phyloP scores from a whole-genome alignment of 441 rosid genomes.

The Isatis lusitanica region DNA sequence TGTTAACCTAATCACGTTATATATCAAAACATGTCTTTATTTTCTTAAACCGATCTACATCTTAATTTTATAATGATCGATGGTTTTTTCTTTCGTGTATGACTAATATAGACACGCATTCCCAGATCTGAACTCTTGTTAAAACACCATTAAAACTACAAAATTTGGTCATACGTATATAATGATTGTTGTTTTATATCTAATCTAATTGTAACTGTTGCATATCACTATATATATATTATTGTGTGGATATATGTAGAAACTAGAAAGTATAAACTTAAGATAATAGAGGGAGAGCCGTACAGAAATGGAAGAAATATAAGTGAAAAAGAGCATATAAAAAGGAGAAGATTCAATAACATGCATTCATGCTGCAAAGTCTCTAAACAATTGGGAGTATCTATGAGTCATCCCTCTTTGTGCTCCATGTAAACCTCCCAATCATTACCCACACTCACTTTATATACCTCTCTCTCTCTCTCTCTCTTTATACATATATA shows the following conservation, averaged over 20 bases:
- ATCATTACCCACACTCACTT: slow-evolving; percentile 35
- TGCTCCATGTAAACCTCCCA: slow-evolving; percentile 35
- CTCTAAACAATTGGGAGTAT: slow-evolving; percentile 17
- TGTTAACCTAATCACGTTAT: slow-evolving; percentile 35
- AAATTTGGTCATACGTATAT: background rate
- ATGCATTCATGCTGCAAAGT: slow-evolving; percentile 29
- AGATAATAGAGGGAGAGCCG: slow-evolving; percentile 33
- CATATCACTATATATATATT: background rate
- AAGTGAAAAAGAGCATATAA: background rate
- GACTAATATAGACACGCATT: background rate
- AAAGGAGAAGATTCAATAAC: slow-evolving; percentile 26
- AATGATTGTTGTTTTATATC: background rate
- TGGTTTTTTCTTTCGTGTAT: background rate
- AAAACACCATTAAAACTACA: background rate
- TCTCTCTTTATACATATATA: background rate
- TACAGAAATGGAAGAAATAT: slow-evolving; percentile 30
- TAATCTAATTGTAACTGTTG: background rate
- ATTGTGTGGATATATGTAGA: background rate
- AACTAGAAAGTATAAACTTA: slow-evolving; percentile 1
- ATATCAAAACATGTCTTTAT: slow-evolving; percentile 21
- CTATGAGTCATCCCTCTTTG: slow-evolving; percentile 32
- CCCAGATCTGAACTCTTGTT: background rate
- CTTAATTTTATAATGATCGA: background rate
- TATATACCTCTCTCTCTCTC: too few relatives aligned
- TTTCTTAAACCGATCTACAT: background rate